phyloP scores from a whole-genome alignment of 176 grass and related monocot genomes.

The Eleusine coracana region DNA sequence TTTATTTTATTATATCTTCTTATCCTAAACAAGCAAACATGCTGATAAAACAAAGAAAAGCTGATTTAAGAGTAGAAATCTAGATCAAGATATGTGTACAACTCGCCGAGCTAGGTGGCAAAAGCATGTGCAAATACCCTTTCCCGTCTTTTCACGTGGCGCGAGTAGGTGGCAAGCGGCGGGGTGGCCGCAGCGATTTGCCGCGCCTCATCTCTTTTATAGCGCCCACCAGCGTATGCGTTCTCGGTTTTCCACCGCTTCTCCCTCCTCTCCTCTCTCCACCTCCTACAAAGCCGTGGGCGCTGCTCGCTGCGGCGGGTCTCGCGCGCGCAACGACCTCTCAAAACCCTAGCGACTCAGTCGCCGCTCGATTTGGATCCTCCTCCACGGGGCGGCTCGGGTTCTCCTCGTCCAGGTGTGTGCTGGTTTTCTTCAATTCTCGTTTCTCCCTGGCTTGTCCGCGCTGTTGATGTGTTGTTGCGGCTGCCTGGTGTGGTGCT shows the following conservation, averaged over 20 bases:
- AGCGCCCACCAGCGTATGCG: conserved; percentile 26
- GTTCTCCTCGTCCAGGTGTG: conserved; percentile 41
- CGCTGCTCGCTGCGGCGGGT: conserved; percentile 43
- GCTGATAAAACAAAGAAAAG: no score
- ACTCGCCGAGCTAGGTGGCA: neutral
- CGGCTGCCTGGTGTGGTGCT: neutral
- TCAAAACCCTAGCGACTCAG: conserved; percentile 31
- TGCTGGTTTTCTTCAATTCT: conserved; percentile 12
- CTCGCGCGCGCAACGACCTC: conserved; percentile 31
- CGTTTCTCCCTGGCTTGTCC: neutral
- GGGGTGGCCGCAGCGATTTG: conserved; percentile 45
- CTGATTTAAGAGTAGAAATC: no score
- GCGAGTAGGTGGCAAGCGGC: neutral
- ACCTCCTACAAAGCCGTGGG: conserved; percentile 40
- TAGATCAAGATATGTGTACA: no score
- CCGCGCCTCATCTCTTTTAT: conserved; percentile 32
- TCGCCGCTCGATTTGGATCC: conserved; percentile 24
- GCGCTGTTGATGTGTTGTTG: neutral
- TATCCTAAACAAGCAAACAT: no score
- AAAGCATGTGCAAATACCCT: conserved; percentile 6
- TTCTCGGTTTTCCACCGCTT: conserved; percentile 38
- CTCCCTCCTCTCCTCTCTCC: neutral
- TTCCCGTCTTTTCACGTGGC: conserved; percentile 3
- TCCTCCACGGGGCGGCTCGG: neutral
- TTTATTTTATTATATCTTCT: no score